Evolutionary conservation across 73 alveolate species (phyloP), one percentile per base, ranked within the genome.

Genomic region (Stentor coeruleus): DNA sequence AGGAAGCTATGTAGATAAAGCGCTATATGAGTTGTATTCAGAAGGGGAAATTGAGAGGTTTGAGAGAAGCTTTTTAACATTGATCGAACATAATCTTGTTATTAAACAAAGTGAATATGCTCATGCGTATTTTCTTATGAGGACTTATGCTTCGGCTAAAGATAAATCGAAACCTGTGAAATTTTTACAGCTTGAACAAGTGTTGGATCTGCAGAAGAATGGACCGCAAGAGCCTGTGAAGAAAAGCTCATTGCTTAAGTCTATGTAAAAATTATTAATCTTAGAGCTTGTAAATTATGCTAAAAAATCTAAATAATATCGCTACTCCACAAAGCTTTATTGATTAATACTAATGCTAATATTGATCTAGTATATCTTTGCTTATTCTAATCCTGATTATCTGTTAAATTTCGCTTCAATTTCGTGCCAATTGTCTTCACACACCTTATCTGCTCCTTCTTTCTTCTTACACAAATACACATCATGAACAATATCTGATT

Each of bases 61-160:
- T 6, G 66, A 49, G 20, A 49, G 66, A 49, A 20, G 28, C 20
- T 49, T 49, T 49, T 49, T 49, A 20, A 49, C 20, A 49, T 20
- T 49, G 6, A 49, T 49, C 20, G 66, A 49, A 20, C 20, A 11
- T 49, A 49, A 49, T 20, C 20, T 49, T 6, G 20, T 11, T 6
- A 49, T 49, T 49, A 49, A 20, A 49, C 66, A 49, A 49, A 49
- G 66, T 49, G 66, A 49, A 49, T 49, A 49, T 49, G 66, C 66
- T 49, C 66, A 49, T 49, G 66, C 66, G 6, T 49, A 49, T 49
- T 49, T 49, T 49, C 66, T 49, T 11, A 6, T 49, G 6, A 49
- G 66, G 66, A 49, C 66, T 49, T 49, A 11, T 49, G 20, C 66
- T 49, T 11, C 66, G 6, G 66, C 6, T 11, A 49, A 49, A 49